These are phyloP conservation scores for Eutypella sp. DNA, from an alignment of 2,329 filamentous ascomycete species.

Conservation along the genomic window DNA sequence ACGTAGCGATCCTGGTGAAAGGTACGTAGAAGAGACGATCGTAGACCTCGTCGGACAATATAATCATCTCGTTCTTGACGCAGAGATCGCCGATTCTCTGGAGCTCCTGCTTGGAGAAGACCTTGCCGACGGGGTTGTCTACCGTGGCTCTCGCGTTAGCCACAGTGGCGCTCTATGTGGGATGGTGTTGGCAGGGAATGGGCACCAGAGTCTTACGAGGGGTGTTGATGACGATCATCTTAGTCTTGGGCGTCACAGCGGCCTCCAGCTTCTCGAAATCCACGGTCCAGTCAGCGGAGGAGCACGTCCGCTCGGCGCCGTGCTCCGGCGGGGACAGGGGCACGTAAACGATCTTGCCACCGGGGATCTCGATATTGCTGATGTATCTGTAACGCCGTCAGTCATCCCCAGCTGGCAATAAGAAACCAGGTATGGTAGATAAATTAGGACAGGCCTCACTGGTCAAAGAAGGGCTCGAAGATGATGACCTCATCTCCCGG, in stretches of 20 bases:
- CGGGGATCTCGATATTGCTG: constrained; percentile 97
- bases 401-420: too few species aligned
- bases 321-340: constrained; percentile 85
- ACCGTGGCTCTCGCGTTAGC: constrained; percentile 1
- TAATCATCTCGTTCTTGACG: constrained; percentile 89
- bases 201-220: constrained; percentile 40
- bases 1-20: constrained; percentile 85
- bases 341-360: constrained; percentile 90
- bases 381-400: constrained; percentile 60
- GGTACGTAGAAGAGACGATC: constrained; percentile 93
- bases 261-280: constrained; percentile 77
- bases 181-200: neutral
- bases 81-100: constrained; percentile 81
- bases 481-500: constrained; percentile 93
- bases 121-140: constrained; percentile 96
- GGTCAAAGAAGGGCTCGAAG: constrained; percentile 98
- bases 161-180: too few species aligned
- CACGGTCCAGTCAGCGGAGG: constrained; percentile 82
- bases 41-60: constrained; percentile 89
- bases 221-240: constrained; percentile 92
- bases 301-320: constrained; percentile 73
- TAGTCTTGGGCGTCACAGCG: constrained; percentile 79
- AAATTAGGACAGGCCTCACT: constrained; percentile 47
- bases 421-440: neutral
- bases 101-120: constrained; percentile 81